Percentiles rank a stretch among this genome's conserved stretches.
phyloP scores from a whole-genome alignment of 352 stramenopile genomes.

The Phytophthora litchii region DNA sequence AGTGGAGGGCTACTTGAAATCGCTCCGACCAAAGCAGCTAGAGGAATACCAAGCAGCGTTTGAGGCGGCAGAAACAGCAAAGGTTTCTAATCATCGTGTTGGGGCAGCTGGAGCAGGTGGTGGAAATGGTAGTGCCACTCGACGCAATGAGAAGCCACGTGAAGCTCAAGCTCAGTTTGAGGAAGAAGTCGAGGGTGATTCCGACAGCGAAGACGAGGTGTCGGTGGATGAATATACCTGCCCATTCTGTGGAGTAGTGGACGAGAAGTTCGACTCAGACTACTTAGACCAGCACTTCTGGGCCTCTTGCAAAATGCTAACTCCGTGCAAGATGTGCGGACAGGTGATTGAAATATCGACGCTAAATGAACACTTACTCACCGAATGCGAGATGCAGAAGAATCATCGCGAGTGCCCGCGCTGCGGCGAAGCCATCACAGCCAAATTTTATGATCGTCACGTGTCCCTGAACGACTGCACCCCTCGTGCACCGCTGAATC shows the following conservation, averaged over 20 bases:
- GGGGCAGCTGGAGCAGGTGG: background rate
- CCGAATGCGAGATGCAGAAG: conserved; percentile 86
- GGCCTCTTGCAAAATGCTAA: conserved; percentile 91
- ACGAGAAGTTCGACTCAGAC: conserved; percentile 90
- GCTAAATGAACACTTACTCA: conserved; percentile 91
- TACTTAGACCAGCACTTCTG: conserved; percentile 93
- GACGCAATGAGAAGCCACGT: conserved; percentile 16
- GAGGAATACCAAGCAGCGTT: conserved; percentile 93
- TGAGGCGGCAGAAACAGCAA: conserved; percentile 58
- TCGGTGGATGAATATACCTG: conserved; percentile 90
- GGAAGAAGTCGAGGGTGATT: conserved; percentile 41
- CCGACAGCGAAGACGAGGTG: conserved; percentile 67
- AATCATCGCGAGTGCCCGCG: conserved; percentile 84
- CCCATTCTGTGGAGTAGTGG: conserved; percentile 90
- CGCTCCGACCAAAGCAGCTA: conserved; percentile 87
- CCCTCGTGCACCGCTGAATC: conserved; percentile 56
- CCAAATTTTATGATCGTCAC: conserved; percentile 86
- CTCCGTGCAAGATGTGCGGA: conserved; percentile 91
- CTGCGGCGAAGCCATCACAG: conserved; percentile 85
- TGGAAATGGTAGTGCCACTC: conserved; percentile 5
- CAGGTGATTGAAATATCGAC: conserved; percentile 93
- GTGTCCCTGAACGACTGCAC: conserved; percentile 76
- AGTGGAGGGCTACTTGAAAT: conserved; percentile 81
- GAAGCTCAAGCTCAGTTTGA: conserved; percentile 38
- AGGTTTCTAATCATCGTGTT: conserved; percentile 27